A percentile compares a stretch with the other conserved stretches of the same genome.
phyloP scores from a whole-genome alignment of 2,329 filamentous ascomycete genomes.

The Thermothelomyces thermophilus region DNA sequence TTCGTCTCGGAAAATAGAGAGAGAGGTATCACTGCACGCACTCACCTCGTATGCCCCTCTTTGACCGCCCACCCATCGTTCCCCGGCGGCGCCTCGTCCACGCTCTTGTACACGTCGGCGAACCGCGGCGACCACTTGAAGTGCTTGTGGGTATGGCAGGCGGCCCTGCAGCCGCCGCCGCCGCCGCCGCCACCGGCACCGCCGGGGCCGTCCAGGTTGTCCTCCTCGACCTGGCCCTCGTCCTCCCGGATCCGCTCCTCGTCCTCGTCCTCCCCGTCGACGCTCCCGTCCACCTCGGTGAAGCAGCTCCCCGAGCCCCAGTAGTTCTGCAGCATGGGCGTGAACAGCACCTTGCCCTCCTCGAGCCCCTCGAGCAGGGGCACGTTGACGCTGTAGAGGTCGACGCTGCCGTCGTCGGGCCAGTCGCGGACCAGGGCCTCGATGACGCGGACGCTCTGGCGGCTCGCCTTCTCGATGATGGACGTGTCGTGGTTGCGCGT shows the following conservation, averaged over 20 bases:
- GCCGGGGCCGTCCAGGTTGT: too few species aligned
- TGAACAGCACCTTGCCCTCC: constrained; percentile 68
- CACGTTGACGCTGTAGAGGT: constrained; percentile 89
- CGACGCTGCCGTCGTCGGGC: constrained; percentile 57
- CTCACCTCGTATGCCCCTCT: constrained; percentile 74
- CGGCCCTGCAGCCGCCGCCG: constrained; percentile 24
- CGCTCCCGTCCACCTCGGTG: constrained; percentile 64
- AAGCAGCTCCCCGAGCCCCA: constrained; percentile 86
- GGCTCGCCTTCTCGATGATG: constrained; percentile 71
- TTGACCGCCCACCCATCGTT: constrained; percentile 93
- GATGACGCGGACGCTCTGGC: constrained; percentile 68
- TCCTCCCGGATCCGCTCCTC: constrained; percentile 68
- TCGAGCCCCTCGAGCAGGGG: constrained; percentile 74
- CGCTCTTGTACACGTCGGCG: constrained; percentile 77
- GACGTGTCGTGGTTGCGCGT: constrained; percentile 73
- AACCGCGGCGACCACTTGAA: constrained; percentile 94
- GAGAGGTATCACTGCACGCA: not conserved
- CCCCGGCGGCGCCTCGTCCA: constrained; percentile 70
- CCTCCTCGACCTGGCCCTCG: constrained; percentile 35
- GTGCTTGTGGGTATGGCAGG: constrained; percentile 67
- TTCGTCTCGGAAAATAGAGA: not conserved
- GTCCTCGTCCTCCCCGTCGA: constrained; percentile 60
- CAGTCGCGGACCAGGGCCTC: constrained; percentile 73
- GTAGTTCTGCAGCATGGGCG: constrained; percentile 81
- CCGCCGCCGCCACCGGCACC: constrained; percentile 36